Conservation (phyloP, 1,139 yeast species). For the Kodamaea sp. region DNA sequence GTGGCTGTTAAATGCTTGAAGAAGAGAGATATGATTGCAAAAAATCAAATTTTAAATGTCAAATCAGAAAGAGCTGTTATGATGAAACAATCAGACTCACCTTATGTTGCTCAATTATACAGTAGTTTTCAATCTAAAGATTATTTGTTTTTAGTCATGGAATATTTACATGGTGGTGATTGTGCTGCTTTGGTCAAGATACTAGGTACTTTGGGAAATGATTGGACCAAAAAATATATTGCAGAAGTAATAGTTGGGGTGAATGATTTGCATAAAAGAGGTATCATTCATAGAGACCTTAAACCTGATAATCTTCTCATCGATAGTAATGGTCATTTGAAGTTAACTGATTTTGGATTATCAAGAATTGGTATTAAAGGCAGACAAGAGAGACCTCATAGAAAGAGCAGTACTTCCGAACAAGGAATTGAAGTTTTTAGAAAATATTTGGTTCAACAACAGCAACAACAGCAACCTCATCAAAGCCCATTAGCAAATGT, state of each 20-base stretch:
- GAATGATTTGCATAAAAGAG: constrained; percentile 80
- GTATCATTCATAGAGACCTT: constrained; percentile 90
- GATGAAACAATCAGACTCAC: constrained; percentile 95
- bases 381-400: constrained; percentile 51
- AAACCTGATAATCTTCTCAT: constrained; percentile 93
- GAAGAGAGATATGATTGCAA: constrained; percentile 94
- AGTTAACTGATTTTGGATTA: constrained; percentile 91
- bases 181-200: constrained; percentile 81
- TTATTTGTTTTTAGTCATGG: constrained; percentile 91
- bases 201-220: constrained; percentile 76
- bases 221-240: constrained; percentile 83
- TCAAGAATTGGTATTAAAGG: constrained; percentile 86
- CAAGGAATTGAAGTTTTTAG: constrained; percentile 44
- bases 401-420: constrained; percentile 46
- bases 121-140: constrained; percentile 88
- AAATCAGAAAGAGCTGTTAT: constrained; percentile 93
- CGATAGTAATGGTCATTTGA: constrained; percentile 82
- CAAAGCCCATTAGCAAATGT: constrained; percentile 20
- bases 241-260: constrained; percentile 92
- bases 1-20: constrained; percentile 94
- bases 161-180: constrained; percentile 94
- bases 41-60: constrained; percentile 92
- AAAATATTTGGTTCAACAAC: constrained; percentile 24
- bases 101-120: constrained; percentile 87
- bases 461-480: constrained; percentile 12